Percentiles rank a stretch among this genome's conserved stretches.
Conservation (phyloP, 169 alveolate genomes). For the Plasmodium yoelii region DNA sequence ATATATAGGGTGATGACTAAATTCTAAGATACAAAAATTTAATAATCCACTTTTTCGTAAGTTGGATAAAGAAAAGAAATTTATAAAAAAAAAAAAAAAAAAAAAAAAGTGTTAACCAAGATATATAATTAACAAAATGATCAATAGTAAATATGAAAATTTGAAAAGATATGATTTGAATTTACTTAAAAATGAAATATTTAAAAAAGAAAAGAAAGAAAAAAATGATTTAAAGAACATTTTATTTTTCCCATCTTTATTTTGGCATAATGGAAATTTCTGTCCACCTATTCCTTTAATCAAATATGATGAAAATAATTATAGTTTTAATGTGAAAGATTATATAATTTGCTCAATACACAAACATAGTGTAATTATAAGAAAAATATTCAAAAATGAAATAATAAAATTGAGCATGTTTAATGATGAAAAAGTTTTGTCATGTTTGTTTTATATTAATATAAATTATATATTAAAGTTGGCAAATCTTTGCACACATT, state of each 20-base stretch:
- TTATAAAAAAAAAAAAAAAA: not conserved
- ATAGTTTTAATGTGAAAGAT: constrained; percentile 11
- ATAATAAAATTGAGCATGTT: constrained; percentile 48
- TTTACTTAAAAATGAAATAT: constrained; percentile 17
- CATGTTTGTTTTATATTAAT: constrained; percentile 52
- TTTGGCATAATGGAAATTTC: constrained; percentile 48
- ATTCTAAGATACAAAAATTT: too few relatives aligned
- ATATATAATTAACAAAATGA: constrained; percentile 2
- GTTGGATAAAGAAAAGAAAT: not conserved
- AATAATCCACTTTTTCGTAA: not conserved
- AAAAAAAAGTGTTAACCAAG: too few relatives aligned
- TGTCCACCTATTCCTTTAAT: constrained; percentile 39
- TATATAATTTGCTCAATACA: constrained; percentile 55
- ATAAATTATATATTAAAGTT: constrained; percentile 14
- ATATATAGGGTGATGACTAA: too few relatives aligned
- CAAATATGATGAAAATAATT: constrained; percentile 1
- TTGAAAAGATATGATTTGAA: constrained; percentile 22
- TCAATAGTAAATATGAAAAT: constrained; percentile 29
- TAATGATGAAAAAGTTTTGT: constrained; percentile 52
- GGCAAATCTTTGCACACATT: not conserved
- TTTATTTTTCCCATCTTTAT: constrained; percentile 72
- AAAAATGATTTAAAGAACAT: constrained; percentile 59
- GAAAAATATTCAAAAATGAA: constrained; percentile 59
- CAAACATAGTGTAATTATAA: constrained; percentile 58
- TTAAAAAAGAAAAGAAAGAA: constrained; percentile 30